Percentiles rank a stretch among this genome's conserved stretches.
phyloP scores from a whole-genome alignment of 768 basidiomycete genomes.

The Cytidiella melzeri region DNA sequence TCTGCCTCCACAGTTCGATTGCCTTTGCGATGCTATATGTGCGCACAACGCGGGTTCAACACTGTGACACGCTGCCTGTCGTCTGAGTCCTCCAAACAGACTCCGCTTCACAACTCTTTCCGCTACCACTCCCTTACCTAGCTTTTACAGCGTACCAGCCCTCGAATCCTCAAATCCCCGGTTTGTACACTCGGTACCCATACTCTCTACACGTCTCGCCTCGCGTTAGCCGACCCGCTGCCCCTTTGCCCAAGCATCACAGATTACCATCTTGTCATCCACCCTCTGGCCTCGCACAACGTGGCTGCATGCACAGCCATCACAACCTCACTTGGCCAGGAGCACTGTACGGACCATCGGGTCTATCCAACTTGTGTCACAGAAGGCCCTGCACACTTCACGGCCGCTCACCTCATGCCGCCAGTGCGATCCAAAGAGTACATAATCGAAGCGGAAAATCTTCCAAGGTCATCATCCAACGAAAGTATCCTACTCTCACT shows the following conservation, averaged over 20 bases:
- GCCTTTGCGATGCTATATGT: neutral
- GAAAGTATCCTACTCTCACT: constrained; percentile 32
- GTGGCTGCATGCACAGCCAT: no score
- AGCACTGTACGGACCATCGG: no score
- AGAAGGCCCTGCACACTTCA: neutral
- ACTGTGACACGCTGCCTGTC: neutral
- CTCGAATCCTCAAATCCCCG: neutral
- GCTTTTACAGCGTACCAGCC: neutral
- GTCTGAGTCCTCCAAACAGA: neutral
- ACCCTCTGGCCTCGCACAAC: no score
- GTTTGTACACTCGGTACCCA: neutral
- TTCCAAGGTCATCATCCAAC: constrained; percentile 20
- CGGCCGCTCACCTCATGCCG: constrained; percentile 7
- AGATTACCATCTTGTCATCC: neutral
- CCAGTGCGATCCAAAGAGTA: constrained; percentile 16
- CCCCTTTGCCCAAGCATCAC: constrained; percentile 5
- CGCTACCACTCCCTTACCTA: neutral
- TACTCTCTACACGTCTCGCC: neutral
- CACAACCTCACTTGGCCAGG: no score
- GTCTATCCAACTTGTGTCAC: neutral
- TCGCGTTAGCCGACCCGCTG: neutral
- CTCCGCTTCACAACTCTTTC: no score
- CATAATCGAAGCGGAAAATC: constrained; percentile 14
- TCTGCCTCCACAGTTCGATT: neutral
- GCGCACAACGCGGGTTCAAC: neutral